Base-by-base conservation (phyloP, 208 protist species). In the Wallacemonas collosoma region DNA sequence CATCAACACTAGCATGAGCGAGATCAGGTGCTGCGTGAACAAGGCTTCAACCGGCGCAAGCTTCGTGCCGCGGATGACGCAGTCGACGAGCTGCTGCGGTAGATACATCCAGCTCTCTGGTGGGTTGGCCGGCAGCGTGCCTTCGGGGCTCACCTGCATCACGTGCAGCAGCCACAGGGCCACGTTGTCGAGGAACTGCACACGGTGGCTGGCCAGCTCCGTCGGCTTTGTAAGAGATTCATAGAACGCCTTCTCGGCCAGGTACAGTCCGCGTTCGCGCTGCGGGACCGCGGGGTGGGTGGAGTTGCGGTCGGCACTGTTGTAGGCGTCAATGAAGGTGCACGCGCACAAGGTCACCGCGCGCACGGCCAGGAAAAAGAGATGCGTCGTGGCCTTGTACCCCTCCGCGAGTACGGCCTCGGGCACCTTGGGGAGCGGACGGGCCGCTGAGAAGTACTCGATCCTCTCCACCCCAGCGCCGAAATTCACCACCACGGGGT, bases 1-100 rank as follows among this genome's bases (percentile, higher is more conserved):
- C 93, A 97, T 97, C n/a, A 97, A 72, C 40, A 94, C 79, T 12
- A 97, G 71, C 90, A 94, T 93, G 45, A 97, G 86, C 3, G 84
- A 83, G 70, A 94, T 86, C 70, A 95, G 83, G 65, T 86, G 76
- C 68, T 88, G 81, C 0, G 88, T 75, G 68, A 80, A 81, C 54
- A 89, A 77, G 14, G 71, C 78, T 36, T 92, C 82, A 14, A 93
- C 63, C 39, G 76, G 76, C 5, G 85, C 79, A 68, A 95, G 73
- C 68, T 86, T 77, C 7, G 85, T 87, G 14, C 81, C 79, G 54
- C 87, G 80, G 38, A 97, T 87, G 11, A 93, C 85, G 38, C 77
- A 76, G 76, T 97, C 88, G 7, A 97, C 90, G 68, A 97, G 77
- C 53, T 89, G 82, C 80, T 95, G 90, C 2, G 93, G 93, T 26